A percentile compares a stretch with the other conserved stretches of the same genome.
These are phyloP conservation scores for Fusarium algeriense DNA, from an alignment of 2,329 filamentous ascomycete genomes.

Conservation along the genomic window DNA sequence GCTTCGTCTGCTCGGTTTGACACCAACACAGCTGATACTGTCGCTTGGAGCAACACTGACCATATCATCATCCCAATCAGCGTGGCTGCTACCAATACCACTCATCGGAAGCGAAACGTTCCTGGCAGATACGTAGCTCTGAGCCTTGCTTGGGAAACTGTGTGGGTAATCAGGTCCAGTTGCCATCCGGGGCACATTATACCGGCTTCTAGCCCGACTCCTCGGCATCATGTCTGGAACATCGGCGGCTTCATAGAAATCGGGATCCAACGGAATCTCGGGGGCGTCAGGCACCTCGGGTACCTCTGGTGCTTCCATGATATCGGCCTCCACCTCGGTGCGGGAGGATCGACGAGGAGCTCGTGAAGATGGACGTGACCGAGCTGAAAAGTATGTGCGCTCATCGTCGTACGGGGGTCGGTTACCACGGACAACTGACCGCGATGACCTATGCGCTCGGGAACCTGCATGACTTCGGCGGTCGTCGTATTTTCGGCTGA, in stretches of 20 bases:
- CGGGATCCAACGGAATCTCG: constrained; percentile 34
- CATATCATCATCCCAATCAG: constrained; percentile 61
- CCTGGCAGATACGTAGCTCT: constrained; percentile 50
- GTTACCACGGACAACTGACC: constrained; percentile 42
- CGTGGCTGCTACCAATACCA: constrained; percentile 56
- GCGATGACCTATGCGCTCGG: constrained; percentile 49
- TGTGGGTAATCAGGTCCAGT: constrained; percentile 32
- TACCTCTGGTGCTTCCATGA: constrained; percentile 44
- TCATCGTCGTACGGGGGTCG: constrained; percentile 51
- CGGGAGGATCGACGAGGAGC: constrained; percentile 43
- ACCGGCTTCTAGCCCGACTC: constrained; percentile 50
- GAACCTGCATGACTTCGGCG: constrained; percentile 57
- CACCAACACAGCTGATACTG: constrained; percentile 72
- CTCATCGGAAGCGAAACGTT: constrained; percentile 58
- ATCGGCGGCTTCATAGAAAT: constrained; percentile 30
- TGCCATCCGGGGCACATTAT: constrained; percentile 36
- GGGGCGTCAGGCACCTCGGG: constrained; percentile 36
- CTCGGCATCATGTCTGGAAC: constrained; percentile 45
- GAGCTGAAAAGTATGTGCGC: constrained; percentile 59
- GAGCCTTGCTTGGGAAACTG: constrained; percentile 41
- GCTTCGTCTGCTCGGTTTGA: constrained; percentile 46
- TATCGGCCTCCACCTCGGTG: constrained; percentile 45
- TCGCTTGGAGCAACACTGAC: constrained; percentile 70
- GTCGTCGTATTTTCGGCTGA: constrained; percentile 52
- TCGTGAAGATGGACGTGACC: constrained; percentile 47